phyloP scores from a whole-genome alignment of 805 yeast species.

The Citeromyces matritensis region DNA sequence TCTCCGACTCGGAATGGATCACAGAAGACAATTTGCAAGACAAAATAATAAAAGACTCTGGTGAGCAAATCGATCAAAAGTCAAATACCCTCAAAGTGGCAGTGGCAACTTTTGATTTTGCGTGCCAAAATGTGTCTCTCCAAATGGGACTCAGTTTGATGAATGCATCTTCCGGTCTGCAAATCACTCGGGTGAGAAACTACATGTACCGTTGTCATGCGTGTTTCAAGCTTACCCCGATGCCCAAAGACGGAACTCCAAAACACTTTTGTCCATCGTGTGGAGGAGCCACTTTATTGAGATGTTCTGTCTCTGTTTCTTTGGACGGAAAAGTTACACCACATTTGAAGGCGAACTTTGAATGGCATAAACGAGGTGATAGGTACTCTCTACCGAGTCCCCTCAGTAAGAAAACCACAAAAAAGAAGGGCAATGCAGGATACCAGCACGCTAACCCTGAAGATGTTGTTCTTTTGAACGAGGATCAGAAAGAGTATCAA shows the following conservation, averaged over 20 bases:
- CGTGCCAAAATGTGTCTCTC: constrained; percentile 88
- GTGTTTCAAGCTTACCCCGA: constrained; percentile 72
- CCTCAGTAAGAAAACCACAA: constrained; percentile 56
- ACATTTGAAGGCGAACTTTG: constrained; percentile 80
- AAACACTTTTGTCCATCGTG: constrained; percentile 89
- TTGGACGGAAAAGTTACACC: constrained; percentile 74
- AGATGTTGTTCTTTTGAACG: constrained; percentile 54
- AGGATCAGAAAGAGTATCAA: constrained; percentile 89
- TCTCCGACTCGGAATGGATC: constrained; percentile 85
- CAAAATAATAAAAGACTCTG: constrained; percentile 56
- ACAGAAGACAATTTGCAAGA: constrained; percentile 74
- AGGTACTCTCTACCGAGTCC: constrained; percentile 79
- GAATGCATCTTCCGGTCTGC: constrained; percentile 73
- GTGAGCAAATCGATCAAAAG: constrained; percentile 21
- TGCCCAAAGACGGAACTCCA: constrained; percentile 61
- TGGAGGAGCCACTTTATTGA: constrained; percentile 82
- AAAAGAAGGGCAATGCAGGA: constrained; percentile 66
- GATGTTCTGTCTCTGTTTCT: constrained; percentile 82
- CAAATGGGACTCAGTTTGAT: constrained; percentile 81
- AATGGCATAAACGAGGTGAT: constrained; percentile 87
- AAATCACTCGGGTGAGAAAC: constrained; percentile 72
- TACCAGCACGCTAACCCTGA: constrained; percentile 59
- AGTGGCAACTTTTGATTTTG: constrained; percentile 90
- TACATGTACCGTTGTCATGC: constrained; percentile 97
- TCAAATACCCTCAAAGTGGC: constrained; percentile 51